phyloP scores from a whole-genome alignment of 352 stramenopile species.

The Globisporangium uncinulatum region DNA sequence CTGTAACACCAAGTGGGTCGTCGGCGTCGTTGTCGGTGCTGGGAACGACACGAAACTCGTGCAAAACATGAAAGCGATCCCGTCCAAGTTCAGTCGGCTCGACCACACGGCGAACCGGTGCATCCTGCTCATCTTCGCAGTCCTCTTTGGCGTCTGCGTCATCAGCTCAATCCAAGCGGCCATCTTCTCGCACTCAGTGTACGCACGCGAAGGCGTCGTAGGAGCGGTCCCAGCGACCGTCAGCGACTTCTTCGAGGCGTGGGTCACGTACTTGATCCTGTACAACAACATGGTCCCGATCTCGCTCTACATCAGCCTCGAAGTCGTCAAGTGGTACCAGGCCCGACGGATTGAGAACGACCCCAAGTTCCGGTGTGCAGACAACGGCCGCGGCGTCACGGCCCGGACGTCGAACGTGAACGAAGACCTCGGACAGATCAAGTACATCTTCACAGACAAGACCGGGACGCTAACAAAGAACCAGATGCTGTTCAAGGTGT shows the following conservation, averaged over 20 bases:
- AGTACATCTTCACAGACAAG: constrained; percentile 99
- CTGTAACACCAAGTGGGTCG: constrained; percentile 78
- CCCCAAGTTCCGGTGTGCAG: constrained; percentile 45
- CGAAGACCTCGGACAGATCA: constrained; percentile 95
- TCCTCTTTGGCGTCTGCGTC: constrained; percentile 65
- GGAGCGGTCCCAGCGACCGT: constrained; percentile 26
- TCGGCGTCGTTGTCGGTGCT: constrained; percentile 72
- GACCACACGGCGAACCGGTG: constrained; percentile 76
- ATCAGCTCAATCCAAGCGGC: constrained; percentile 61
- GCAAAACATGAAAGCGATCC: constrained; percentile 83
- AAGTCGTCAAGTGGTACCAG: constrained; percentile 95
- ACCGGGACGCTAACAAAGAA: constrained; percentile 99
- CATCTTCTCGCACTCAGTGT: constrained; percentile 34
- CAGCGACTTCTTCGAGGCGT: constrained; percentile 47
- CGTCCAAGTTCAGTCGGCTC: constrained; percentile 81
- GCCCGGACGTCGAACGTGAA: constrained; percentile 92
- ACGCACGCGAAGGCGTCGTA: constrained; percentile 15
- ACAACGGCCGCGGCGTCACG: constrained; percentile 61
- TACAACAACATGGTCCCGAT: constrained; percentile 95
- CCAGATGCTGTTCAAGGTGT: constrained; percentile 97
- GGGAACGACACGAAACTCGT: constrained; percentile 81
- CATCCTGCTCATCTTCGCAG: constrained; percentile 79
- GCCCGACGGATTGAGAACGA: constrained; percentile 90
- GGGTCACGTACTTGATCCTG: constrained; percentile 79
- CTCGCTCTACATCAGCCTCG: constrained; percentile 96